phyloP scores from a whole-genome alignment of 2,329 filamentous ascomycete species.

The Pezicula radicicola region DNA sequence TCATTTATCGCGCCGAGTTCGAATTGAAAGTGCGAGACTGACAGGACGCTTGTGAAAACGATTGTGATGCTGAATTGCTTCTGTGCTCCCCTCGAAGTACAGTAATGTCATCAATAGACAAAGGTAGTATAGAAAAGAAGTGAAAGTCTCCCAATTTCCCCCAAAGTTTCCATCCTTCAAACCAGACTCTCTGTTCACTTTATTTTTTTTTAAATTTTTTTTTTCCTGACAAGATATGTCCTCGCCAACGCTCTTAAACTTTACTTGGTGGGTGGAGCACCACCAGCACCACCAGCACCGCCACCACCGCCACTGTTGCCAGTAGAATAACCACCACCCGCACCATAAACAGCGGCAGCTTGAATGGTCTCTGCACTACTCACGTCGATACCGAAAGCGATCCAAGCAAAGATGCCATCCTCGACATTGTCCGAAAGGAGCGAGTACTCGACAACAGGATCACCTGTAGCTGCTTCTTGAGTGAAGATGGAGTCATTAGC shows the following conservation, averaged over 20 bases:
- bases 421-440: conserved; percentile 49
- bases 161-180: too few relatives aligned
- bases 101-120: too few relatives aligned
- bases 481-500: conserved; percentile 43
- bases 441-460: conserved; percentile 55
- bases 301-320: not conserved
- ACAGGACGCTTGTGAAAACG: too few relatives aligned
- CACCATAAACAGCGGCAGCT: not conserved
- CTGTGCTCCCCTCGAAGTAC: too few relatives aligned
- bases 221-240: too few relatives aligned
- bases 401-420: conserved; percentile 54
- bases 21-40: too few relatives aligned
- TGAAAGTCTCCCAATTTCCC: too few relatives aligned
- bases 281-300: not conserved
- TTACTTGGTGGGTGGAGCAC: not conserved
- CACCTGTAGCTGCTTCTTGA: conserved; percentile 42
- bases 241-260: not conserved
- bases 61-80: too few relatives aligned
- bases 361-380: conserved; percentile 8
- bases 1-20: too few relatives aligned
- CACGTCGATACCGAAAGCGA: conserved; percentile 47
- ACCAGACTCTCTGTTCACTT: too few relatives aligned
- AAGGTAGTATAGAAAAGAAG: too few relatives aligned
- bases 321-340: not conserved
- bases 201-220: too few relatives aligned